phyloP scores from a whole-genome alignment of 1,284 basidiomycete species.

The Pulveroboletus sp. region DNA sequence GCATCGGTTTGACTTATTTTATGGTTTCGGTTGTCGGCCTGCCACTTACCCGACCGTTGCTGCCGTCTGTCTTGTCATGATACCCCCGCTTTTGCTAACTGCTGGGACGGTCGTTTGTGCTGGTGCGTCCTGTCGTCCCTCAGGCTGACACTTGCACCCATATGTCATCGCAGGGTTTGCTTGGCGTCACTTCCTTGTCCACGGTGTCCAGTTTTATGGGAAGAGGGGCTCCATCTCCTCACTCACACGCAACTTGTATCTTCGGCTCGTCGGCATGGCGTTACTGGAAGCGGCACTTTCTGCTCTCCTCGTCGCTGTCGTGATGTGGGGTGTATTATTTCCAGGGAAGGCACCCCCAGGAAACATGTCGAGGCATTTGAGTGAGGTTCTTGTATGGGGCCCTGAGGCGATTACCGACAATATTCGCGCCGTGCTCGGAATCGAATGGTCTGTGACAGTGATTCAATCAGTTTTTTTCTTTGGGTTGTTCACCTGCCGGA shows the following conservation, averaged over 20 bases:
- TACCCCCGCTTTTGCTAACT: conserved; percentile 52
- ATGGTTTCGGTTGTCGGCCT: conserved; percentile 61
- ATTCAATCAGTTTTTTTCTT: conserved; percentile 39
- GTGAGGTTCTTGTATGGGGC: conserved; percentile 10
- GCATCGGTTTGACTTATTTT: conserved; percentile 63
- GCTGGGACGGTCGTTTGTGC: conserved; percentile 39
- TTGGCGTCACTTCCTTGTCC: conserved; percentile 29
- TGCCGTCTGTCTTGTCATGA: conserved; percentile 52
- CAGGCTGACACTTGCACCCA: background rate
- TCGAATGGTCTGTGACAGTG: conserved; percentile 41
- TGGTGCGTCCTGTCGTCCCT: conserved; percentile 29
- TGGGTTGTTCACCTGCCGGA: conserved; percentile 34
- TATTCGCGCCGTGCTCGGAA: conserved; percentile 26
- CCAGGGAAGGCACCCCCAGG: conserved; percentile 19
- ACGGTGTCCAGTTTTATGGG: conserved; percentile 27
- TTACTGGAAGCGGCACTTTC: conserved; percentile 32
- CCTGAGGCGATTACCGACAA: conserved; percentile 13
- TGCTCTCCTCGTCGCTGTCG: conserved; percentile 15
- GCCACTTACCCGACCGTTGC: conserved; percentile 51
- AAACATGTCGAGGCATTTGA: conserved; percentile 19
- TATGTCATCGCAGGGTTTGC: conserved; percentile 17
- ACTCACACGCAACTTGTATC: conserved; percentile 34
- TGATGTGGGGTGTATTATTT: conserved; percentile 16
- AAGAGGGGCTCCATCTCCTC: conserved; percentile 23
- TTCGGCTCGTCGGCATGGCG: conserved; percentile 44